Conservation (phyloP, 306 rosid species). For the Lupinus albus region DNA sequence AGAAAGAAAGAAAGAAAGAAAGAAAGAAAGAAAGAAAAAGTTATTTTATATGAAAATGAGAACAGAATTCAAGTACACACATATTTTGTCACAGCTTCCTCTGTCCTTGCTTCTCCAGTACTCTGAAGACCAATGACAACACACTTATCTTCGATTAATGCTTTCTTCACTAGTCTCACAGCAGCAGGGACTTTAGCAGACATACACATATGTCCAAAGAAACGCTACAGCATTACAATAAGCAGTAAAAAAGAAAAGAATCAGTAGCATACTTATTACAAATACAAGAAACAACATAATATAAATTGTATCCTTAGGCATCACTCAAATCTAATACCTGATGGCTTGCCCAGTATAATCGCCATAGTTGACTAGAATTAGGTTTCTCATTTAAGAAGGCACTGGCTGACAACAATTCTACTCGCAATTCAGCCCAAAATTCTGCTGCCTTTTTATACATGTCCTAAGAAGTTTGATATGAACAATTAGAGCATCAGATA, state of each 20-base stretch:
- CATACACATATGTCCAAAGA: constrained; percentile 97
- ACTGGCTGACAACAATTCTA: constrained; percentile 77
- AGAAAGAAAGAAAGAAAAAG: constrained; percentile 32
- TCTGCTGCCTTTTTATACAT: constrained; percentile 90
- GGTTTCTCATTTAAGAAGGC: constrained; percentile 75
- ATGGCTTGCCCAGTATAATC: constrained; percentile 98
- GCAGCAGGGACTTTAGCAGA: constrained; percentile 98
- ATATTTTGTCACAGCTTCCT: constrained; percentile 97
- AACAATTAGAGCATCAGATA: constrained; percentile 11
- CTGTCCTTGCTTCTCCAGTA: constrained; percentile 98
- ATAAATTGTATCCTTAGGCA: constrained; percentile 6
- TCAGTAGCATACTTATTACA: constrained; percentile 1
- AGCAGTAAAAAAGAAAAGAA: constrained; percentile 37
- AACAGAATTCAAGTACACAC: constrained; percentile 57
- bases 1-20: constrained; percentile 32
- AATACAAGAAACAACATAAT: constrained; percentile 16
- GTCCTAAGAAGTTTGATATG: constrained; percentile 53
- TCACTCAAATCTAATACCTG: constrained; percentile 59
- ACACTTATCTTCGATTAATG: constrained; percentile 74
- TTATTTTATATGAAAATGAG: constrained; percentile 30
- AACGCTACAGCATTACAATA: constrained; percentile 71
- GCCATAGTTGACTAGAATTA: constrained; percentile 85
- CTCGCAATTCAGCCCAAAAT: constrained; percentile 91
- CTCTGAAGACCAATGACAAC: constrained; percentile 99
- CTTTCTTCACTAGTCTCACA: constrained; percentile 87